phyloP scores from a whole-genome alignment of 2,329 filamentous ascomycete genomes.

The Aschersonia sp. region DNA sequence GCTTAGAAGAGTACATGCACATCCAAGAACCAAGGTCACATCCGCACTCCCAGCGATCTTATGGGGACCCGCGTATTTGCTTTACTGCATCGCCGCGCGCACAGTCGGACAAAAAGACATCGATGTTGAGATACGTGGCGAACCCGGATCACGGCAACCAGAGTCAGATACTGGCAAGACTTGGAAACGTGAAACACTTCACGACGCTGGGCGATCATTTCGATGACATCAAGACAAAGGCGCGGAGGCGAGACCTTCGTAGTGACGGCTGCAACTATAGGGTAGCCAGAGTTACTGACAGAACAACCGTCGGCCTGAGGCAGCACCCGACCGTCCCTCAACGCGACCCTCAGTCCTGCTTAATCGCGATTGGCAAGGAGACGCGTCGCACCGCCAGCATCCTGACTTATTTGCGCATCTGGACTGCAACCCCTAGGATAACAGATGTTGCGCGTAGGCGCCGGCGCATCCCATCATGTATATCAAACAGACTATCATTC shows the following conservation, averaged over 20 bases:
- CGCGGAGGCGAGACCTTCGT: too few relatives aligned
- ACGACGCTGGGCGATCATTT: not conserved
- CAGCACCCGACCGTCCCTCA: constrained; percentile 1
- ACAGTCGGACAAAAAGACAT: too few relatives aligned
- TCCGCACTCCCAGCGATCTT: too few relatives aligned
- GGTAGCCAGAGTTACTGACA: too few relatives aligned
- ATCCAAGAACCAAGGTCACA: too few relatives aligned
- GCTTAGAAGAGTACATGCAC: too few relatives aligned
- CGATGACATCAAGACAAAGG: not conserved
- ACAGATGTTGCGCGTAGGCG: constrained; percentile 23
- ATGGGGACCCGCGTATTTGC: too few relatives aligned
- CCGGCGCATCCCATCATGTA: constrained; percentile 52
- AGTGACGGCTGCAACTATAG: too few relatives aligned
- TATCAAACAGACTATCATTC: constrained; percentile 99
- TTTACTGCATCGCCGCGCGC: too few relatives aligned
- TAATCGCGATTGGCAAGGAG: constrained; percentile 1
- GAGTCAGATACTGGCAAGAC: too few relatives aligned
- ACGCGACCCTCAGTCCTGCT: constrained; percentile 2
- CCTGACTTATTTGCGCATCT: not conserved
- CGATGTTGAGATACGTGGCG: too few relatives aligned
- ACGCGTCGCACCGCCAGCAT: constrained; percentile 3
- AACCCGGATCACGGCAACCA: too few relatives aligned
- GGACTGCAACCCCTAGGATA: not conserved
- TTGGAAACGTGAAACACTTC: not conserved
- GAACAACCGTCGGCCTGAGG: constrained; percentile 1